These are phyloP conservation scores for Triticum timopheevii DNA, from an alignment of 176 grass and related monocot species.

Conservation along the genomic window DNA sequence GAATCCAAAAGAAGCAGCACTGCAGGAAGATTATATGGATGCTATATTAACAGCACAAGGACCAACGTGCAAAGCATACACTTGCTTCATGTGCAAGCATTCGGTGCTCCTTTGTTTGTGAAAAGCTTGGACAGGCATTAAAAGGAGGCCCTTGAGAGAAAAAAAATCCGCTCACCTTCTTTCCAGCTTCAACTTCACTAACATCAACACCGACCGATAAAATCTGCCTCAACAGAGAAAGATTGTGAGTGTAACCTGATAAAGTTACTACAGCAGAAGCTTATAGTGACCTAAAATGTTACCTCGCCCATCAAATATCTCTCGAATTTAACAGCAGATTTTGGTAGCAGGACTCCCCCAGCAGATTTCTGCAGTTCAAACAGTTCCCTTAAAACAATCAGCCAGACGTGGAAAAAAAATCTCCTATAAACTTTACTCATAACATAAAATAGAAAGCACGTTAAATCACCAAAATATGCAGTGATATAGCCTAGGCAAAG, in stretches of 20 bases:
- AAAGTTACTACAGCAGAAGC: neutral
- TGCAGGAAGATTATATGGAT: neutral
- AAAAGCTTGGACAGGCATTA: neutral
- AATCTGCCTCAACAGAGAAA: slow-evolving; percentile 42
- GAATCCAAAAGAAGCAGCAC: neutral
- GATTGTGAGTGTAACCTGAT: neutral
- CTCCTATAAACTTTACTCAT: neutral
- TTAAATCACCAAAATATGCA: neutral
- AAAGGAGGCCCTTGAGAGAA: neutral
- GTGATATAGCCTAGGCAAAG: neutral
- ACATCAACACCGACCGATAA: slow-evolving; percentile 86
- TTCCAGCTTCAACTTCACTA: slow-evolving; percentile 75
- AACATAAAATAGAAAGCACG: neutral
- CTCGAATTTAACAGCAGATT: slow-evolving; percentile 97
- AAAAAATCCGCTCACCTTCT: slow-evolving; percentile 59
- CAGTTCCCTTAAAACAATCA: neutral
- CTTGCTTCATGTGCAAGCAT: neutral
- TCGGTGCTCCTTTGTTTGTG: neutral
- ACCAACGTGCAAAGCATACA: neutral
- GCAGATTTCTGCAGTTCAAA: slow-evolving; percentile 73
- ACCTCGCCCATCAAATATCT: slow-evolving; percentile 98
- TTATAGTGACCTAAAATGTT: slow-evolving; percentile 13
- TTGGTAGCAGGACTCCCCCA: slow-evolving; percentile 86
- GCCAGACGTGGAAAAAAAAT: neutral
- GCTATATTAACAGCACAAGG: neutral